These are phyloP conservation scores for Simplicillium sp. DNA, from an alignment of 2,329 filamentous ascomycete species.

Conservation along the genomic window DNA sequence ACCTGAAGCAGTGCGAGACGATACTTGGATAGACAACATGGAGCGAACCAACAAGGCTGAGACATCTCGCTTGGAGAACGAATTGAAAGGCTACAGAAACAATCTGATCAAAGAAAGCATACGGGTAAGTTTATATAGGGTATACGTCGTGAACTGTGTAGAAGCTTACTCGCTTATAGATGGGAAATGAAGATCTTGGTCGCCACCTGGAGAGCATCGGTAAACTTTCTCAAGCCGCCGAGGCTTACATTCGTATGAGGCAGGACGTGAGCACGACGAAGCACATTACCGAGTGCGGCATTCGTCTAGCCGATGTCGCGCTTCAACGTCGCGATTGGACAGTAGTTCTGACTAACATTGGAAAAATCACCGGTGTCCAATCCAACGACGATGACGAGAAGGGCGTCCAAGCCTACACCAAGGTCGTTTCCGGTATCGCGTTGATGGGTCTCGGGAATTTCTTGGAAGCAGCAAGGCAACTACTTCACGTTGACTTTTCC, in stretches of 20 bases:
- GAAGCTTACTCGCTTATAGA: slow-evolving; percentile 39
- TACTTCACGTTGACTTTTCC: slow-evolving; percentile 54
- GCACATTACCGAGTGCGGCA: slow-evolving; percentile 74
- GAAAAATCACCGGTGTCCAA: slow-evolving; percentile 52
- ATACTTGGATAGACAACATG: slow-evolving; percentile 63
- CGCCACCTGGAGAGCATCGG: slow-evolving; percentile 74
- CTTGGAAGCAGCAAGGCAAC: slow-evolving; percentile 58
- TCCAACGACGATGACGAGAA: slow-evolving; percentile 35
- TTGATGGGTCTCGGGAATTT: slow-evolving; percentile 36
- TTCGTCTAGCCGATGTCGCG: slow-evolving; percentile 66
- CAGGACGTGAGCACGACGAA: slow-evolving; percentile 77
- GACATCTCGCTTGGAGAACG: slow-evolving; percentile 66
- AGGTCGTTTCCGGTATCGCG: slow-evolving; percentile 41
- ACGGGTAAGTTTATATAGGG: slow-evolving; percentile 42
- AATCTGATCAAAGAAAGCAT: slow-evolving; percentile 98
- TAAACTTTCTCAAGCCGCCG: slow-evolving; percentile 60
- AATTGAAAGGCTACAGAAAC: slow-evolving; percentile 90
- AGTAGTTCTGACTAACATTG: slow-evolving; percentile 47
- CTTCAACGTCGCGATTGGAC: slow-evolving; percentile 73
- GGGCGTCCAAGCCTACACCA: slow-evolving; percentile 36
- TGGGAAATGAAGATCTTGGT: slow-evolving; percentile 89
- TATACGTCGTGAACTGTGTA: neutral
- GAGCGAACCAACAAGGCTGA: slow-evolving; percentile 59
- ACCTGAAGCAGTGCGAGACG: slow-evolving; percentile 56
- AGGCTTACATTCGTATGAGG: slow-evolving; percentile 78